Conservation (phyloP, 2,329 filamentous ascomycete genomes). For the Calonectria fujianensis region DNA sequence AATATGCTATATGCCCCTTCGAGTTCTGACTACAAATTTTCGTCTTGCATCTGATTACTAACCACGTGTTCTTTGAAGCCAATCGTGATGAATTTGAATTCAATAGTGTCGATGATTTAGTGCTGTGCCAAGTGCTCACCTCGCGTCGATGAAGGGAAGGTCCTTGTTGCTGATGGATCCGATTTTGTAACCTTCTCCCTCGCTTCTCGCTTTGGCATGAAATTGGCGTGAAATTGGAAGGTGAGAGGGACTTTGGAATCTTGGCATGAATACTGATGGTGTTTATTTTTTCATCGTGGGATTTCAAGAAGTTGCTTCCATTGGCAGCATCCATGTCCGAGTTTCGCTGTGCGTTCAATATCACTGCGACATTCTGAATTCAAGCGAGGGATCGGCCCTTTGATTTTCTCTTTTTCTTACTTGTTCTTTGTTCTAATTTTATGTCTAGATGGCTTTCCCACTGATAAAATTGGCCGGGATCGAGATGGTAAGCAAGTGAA, state of each 20-base stretch:
- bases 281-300: neutral
- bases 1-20: neutral
- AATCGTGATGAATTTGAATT: neutral
- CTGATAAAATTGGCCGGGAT: neutral
- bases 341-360: neutral
- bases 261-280: neutral
- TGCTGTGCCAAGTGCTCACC: neutral
- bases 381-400: neutral
- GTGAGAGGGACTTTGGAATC: neutral
- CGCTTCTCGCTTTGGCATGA: neutral
- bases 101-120: neutral
- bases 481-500: neutral
- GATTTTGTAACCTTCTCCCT: neutral
- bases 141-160: neutral
- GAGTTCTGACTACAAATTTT: too few relatives aligned
- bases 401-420: neutral
- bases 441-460: neutral
- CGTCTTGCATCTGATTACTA: too few relatives aligned
- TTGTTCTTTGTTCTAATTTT: neutral
- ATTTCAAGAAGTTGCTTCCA: neutral
- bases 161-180: neutral
- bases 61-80: neutral
- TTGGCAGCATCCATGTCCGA: neutral
- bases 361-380: neutral
- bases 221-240: neutral